Evolutionary conservation across 2,329 filamentous ascomycete species (phyloP).

Genomic region (Bipolaris victoriae): DNA sequence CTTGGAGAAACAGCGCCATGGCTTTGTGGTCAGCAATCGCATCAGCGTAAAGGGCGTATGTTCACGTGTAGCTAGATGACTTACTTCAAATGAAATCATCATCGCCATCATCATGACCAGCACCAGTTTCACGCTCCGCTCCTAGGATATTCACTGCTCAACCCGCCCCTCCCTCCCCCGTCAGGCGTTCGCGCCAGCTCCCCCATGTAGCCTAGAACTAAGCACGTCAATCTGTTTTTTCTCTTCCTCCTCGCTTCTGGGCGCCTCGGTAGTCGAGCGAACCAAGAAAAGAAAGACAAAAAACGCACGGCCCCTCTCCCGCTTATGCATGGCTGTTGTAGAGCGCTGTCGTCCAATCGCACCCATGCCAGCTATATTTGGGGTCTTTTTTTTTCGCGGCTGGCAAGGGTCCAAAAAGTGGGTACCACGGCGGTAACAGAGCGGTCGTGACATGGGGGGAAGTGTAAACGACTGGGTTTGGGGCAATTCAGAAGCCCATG

Average conservation of each 20-base stretch:
- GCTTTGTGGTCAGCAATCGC: too few relatives aligned
- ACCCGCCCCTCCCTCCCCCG: background rate
- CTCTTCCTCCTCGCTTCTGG: background rate
- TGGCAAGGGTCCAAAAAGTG: background rate
- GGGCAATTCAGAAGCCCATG: background rate
- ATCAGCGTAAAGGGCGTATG: too few relatives aligned
- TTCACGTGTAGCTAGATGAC: too few relatives aligned
- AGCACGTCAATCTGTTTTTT: background rate
- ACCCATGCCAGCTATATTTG: slow-evolving; percentile 26
- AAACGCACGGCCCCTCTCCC: background rate
- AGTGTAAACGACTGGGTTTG: slow-evolving; percentile 1
- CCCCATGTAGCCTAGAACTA: background rate
- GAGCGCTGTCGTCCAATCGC: slow-evolving; percentile 15
- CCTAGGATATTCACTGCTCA: background rate
- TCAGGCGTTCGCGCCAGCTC: slow-evolving; percentile 11
- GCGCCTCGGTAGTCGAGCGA: slow-evolving; percentile 26
- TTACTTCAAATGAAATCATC: too few relatives aligned
- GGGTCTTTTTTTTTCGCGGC: slow-evolving; percentile 16
- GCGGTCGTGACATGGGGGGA: slow-evolving; percentile 2
- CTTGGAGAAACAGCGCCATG: too few relatives aligned
- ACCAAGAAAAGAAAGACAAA: slow-evolving; percentile 3
- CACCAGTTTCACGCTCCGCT: slow-evolving; percentile 1
- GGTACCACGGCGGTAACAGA: slow-evolving; percentile 16
- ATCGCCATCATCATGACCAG: too few relatives aligned
- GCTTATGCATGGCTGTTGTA: background rate